Conservation (phyloP, 75 land plant genomes). For the Pseudotsuga menziesii region DNA sequence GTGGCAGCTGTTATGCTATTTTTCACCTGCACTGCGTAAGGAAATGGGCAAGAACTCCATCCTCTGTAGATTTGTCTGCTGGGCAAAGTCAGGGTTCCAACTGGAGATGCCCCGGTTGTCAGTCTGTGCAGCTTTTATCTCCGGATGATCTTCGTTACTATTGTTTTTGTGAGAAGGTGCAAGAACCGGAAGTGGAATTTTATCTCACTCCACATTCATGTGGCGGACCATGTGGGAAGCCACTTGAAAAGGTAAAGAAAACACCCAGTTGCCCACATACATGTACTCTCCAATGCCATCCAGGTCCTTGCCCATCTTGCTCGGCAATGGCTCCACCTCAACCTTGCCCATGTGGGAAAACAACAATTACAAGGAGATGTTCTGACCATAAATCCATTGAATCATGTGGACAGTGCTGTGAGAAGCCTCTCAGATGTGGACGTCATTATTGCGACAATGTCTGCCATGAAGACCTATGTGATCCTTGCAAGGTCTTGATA, state of each 20-base stretch:
- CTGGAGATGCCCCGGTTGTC: slow-evolving; percentile 98
- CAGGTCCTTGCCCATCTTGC: slow-evolving; percentile 98
- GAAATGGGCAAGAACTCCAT: slow-evolving; percentile 96
- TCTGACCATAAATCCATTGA: slow-evolving; percentile 49
- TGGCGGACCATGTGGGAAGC: slow-evolving; percentile 92
- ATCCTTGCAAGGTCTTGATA: slow-evolving; percentile 50
- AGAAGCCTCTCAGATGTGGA: slow-evolving; percentile 61
- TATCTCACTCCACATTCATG: slow-evolving; percentile 97
- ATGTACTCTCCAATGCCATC: slow-evolving; percentile 97
- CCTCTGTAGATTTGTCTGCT: slow-evolving; percentile 53
- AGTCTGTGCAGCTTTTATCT: slow-evolving; percentile 60
- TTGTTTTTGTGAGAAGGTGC: slow-evolving; percentile 85
- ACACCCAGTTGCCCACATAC: slow-evolving; percentile 60
- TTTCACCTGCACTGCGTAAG: slow-evolving; percentile 79
- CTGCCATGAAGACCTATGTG: slow-evolving; percentile 84
- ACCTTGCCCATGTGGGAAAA: slow-evolving; percentile 84
- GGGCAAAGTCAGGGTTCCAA: slow-evolving; percentile 42
- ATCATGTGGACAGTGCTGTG: slow-evolving; percentile 77
- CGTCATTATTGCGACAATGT: slow-evolving; percentile 67
- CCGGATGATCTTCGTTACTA: slow-evolving; percentile 66
- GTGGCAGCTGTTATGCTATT: slow-evolving; percentile 79
- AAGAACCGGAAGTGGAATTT: slow-evolving; percentile 73
- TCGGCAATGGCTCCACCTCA: slow-evolving; percentile 80
- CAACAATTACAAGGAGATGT: slow-evolving; percentile 55
- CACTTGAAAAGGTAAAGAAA: slow-evolving; percentile 44